Evolutionary conservation across 257 asterid genomes (phyloP).

Genomic region (Solanum appendiculatum): DNA sequence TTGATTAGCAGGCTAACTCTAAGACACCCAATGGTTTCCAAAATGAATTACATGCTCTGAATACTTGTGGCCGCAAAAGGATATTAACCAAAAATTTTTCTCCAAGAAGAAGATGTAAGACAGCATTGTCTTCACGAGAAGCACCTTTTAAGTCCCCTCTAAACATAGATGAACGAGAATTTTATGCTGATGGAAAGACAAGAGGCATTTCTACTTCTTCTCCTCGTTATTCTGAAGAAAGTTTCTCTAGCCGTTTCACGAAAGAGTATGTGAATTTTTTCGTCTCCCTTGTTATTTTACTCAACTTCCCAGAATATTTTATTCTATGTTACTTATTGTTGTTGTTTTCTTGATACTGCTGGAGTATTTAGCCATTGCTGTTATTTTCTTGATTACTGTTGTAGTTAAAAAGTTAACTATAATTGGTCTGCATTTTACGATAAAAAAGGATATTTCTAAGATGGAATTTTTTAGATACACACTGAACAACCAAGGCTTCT

Average conservation of each 20-base stretch:
- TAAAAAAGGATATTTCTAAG: not conserved
- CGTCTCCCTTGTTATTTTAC: not conserved
- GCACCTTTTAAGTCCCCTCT: slow-evolving; percentile 34
- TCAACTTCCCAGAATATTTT: not conserved
- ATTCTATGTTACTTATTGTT: not conserved
- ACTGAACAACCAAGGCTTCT: not conserved
- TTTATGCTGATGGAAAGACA: slow-evolving; percentile 19
- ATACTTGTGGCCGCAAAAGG: slow-evolving; percentile 12
- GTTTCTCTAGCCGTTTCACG: slow-evolving; percentile 6
- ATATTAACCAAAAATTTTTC: slow-evolving; percentile 11
- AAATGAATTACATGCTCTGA: slow-evolving; percentile 32
- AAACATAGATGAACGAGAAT: slow-evolving; percentile 17
- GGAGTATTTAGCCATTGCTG: not conserved
- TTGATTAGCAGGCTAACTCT: slow-evolving; percentile 27
- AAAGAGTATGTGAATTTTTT: slow-evolving; percentile 30
- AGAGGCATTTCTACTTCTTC: slow-evolving; percentile 15
- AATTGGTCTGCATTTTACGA: not conserved
- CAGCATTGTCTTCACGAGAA: slow-evolving; percentile 28
- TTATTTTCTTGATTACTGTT: not conserved
- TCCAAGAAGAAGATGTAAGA: slow-evolving; percentile 18
- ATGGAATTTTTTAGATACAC: not conserved
- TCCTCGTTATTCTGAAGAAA: slow-evolving; percentile 21
- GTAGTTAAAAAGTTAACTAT: not conserved
- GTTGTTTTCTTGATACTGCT: not conserved
- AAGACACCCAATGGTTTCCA: slow-evolving; percentile 16